Evolutionary conservation across 768 basidiomycete genomes (phyloP).

Genomic region (Infundibulicybe gibba): DNA sequence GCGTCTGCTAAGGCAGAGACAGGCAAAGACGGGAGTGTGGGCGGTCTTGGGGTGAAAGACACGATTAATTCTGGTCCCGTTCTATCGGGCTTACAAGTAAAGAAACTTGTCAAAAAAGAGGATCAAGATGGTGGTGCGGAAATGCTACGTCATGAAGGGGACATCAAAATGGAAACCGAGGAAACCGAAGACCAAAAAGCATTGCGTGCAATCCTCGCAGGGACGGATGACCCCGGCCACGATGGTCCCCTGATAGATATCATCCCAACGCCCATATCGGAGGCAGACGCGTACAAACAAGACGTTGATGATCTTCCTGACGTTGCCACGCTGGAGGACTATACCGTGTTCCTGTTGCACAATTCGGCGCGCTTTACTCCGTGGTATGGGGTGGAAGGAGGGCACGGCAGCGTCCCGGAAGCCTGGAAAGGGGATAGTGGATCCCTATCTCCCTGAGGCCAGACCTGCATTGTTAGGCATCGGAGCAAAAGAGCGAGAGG

Average conservation of each 20-base stretch:
- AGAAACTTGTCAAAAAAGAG: conserved; percentile 31
- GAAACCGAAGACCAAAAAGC: conserved; percentile 80
- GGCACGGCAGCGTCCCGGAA: conserved; percentile 68
- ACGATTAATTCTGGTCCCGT: conserved; percentile 77
- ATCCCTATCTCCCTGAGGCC: conserved; percentile 79
- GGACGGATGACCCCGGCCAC: conserved; percentile 35
- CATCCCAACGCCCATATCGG: conserved; percentile 65
- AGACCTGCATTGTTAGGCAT: conserved; percentile 89
- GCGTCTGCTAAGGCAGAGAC: conserved; percentile 50
- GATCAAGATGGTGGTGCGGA: conserved; percentile 14
- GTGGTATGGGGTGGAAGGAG: conserved; percentile 97
- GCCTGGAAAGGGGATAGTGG: conserved; percentile 56
- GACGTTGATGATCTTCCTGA: conserved; percentile 83
- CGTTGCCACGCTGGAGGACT: conserved; percentile 75
- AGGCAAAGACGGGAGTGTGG: conserved; percentile 70
- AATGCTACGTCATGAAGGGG: conserved; percentile 18
- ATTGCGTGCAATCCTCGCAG: conserved; percentile 72
- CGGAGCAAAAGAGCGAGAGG: conserved; percentile 86
- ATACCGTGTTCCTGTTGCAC: conserved; percentile 88
- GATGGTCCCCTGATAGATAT: conserved; percentile 49
- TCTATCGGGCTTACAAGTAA: conserved; percentile 60
- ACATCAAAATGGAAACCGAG: conserved; percentile 33
- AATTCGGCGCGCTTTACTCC: conserved; percentile 92
- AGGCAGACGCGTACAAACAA: conserved; percentile 80
- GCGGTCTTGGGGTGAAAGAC: conserved; percentile 72